Percentiles rank a stretch among this genome's conserved stretches.
phyloP scores from a whole-genome alignment of 179 eudicot genomes.

The Corrigiola litoralis region DNA sequence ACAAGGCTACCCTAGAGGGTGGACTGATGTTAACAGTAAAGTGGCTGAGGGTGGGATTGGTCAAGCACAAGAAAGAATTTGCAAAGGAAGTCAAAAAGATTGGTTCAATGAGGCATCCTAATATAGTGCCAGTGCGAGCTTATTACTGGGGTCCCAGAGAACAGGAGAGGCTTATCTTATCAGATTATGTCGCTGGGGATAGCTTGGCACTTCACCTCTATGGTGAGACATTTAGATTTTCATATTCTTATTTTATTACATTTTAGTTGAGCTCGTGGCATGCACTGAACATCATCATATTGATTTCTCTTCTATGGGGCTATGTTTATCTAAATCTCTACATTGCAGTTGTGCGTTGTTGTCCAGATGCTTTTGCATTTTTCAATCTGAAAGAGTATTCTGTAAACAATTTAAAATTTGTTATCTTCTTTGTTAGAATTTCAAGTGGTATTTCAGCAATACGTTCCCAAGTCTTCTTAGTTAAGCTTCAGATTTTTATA shows the following conservation, averaged over 20 bases:
- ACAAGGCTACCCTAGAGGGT: constrained; percentile 74
- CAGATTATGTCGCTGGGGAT: constrained; percentile 73
- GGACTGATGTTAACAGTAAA: constrained; percentile 81
- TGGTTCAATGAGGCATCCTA: constrained; percentile 66
- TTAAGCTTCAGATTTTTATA: too few species aligned
- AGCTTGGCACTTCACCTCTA: constrained; percentile 83
- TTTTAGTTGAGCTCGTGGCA: too few species aligned
- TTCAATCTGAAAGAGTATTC: too few species aligned
- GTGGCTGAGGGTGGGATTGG: constrained; percentile 92
- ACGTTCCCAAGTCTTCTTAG: too few species aligned
- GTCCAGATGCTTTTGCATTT: background rate
- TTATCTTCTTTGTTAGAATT: too few species aligned
- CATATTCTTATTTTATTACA: background rate
- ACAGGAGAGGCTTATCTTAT: constrained; percentile 86
- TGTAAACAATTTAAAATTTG: too few species aligned
- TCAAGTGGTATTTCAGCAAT: too few species aligned
- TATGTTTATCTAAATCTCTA: background rate
- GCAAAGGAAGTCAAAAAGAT: constrained; percentile 81
- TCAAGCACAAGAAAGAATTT: constrained; percentile 82
- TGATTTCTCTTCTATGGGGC: too few species aligned
- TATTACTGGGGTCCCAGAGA: constrained; percentile 97
- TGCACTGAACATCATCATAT: background rate
- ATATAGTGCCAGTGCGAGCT: constrained; percentile 66
- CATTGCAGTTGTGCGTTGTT: background rate
- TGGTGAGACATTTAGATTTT: constrained; percentile 47